Base-by-base conservation (phyloP, 768 basidiomycete genomes). In the Boletellus sp. region DNA sequence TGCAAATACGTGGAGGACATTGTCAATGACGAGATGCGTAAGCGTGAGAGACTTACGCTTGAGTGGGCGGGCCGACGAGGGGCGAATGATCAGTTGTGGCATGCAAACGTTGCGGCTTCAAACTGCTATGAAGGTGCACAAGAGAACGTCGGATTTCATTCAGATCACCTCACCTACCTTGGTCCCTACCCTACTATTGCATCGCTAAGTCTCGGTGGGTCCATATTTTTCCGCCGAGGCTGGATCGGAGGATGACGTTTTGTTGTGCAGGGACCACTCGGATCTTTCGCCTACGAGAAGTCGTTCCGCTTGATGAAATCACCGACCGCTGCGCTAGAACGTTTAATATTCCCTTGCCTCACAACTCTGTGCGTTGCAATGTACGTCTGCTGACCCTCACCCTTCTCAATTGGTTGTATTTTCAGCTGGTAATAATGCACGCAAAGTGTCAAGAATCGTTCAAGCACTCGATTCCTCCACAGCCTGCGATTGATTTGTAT, bases 121-220 rank as follows among this genome's bases (percentile, higher is more conserved):
- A 92, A 92, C 57, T 85, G 89, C 56, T 92, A 92, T 52, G 79
- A 84, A 62, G 89, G 89, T n/a, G 76, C 78, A 33, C 84, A 85
- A 61, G 89, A 90, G 65, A 81, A 82, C 43, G 90, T 92, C 3
- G 90, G 90, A 0, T 84, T 79, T 60, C 90, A 92, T 63, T 84
- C 89, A 4, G 90, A 92, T 64, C 85, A 87, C 47, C 66, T 89
- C 47, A 89, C 89, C 0, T 85, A 86, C 68, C 72, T 92, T 7
- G 90, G 90, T 10, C 90, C 90, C 13, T 90, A 84, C 66, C 83
- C 87, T 6, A 91, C 90, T 0, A 92, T 92, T 56, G 90, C 90
- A 10, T 91, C 89, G 11, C 66, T 92, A 42, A 90, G 88, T 63
- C 77, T 92, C 12, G 89, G 89, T 83, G 45, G 55, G 76, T 57